Evolutionary conservation across 2,329 filamentous ascomycete species (phyloP).

Genomic region (Periglandula ipomoeae): DNA sequence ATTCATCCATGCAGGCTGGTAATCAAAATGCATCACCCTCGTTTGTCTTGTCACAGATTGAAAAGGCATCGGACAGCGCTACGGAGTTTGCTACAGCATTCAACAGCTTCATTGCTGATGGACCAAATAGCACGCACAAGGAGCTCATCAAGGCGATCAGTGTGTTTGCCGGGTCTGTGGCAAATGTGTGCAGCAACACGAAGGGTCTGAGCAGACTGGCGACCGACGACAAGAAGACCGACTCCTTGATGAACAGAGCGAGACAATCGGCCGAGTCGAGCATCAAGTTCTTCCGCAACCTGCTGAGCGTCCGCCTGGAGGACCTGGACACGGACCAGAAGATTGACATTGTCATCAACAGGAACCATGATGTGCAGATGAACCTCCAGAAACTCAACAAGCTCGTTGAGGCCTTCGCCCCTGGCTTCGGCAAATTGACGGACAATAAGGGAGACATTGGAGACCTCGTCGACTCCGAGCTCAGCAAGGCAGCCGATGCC

Average conservation of each 20-base stretch:
- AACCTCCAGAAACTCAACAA: slow-evolving; percentile 91
- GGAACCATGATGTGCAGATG: slow-evolving; percentile 92
- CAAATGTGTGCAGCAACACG: slow-evolving; percentile 91
- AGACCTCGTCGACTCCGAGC: slow-evolving; percentile 83
- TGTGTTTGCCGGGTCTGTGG: slow-evolving; percentile 79
- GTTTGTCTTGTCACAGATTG: slow-evolving; percentile 92
- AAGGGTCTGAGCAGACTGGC: slow-evolving; percentile 91
- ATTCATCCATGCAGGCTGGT: slow-evolving; percentile 95
- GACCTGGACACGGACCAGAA: slow-evolving; percentile 85
- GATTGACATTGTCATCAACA: slow-evolving; percentile 95
- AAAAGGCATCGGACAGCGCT: slow-evolving; percentile 87
- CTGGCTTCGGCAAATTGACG: slow-evolving; percentile 72
- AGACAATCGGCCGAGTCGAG: slow-evolving; percentile 78
- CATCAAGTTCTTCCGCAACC: slow-evolving; percentile 87
- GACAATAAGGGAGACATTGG: slow-evolving; percentile 78
- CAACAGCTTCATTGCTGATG: slow-evolving; percentile 97
- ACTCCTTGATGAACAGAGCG: slow-evolving; percentile 73
- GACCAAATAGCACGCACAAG: slow-evolving; percentile 78
- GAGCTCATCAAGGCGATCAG: slow-evolving; percentile 92
- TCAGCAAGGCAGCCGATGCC: slow-evolving; percentile 88
- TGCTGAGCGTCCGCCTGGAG: slow-evolving; percentile 89
- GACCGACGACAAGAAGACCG: slow-evolving; percentile 89
- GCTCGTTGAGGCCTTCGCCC: slow-evolving; percentile 83
- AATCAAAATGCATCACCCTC: slow-evolving; percentile 96
- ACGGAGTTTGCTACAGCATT: slow-evolving; percentile 98